Base-by-base conservation (phyloP, 805 yeast species). In the Suhomyces canberraensis region DNA sequence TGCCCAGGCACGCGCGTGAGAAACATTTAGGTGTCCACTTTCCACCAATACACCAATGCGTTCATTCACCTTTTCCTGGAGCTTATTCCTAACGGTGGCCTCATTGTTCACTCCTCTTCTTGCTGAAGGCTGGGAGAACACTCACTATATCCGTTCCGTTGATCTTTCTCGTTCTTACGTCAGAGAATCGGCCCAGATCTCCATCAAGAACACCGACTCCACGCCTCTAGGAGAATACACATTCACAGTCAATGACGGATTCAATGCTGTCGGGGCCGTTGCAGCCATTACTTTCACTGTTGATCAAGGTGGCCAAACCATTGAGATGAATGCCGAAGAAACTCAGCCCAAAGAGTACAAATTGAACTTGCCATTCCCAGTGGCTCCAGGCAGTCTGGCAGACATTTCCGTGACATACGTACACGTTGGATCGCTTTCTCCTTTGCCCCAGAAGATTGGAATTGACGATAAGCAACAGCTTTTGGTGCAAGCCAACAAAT, bases 131-230 rank as follows among this genome's bases (percentile, higher is more conserved):
- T 79, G 84, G 80, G 79, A 74, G 50, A 88, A 87, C 58, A 51
- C 62, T 21, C 71, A 77, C 20, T 71, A 76, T 45, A 56, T 63
- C 11, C 78, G 86, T 46, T 56, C 71, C 7, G 51, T 87, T 25
- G 96, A 88, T 50, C 71, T 89, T 33, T 54, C 75, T 20, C 77
- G 75, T 45, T 64, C 89, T 3, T 89, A 82, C 56, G 72, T 78
- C 28, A 77, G 76, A 46, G 95, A 84, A 54, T 66, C 73, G 17
- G 61, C 71, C 40, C 58, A 72, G n/a, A 52, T 88, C 28, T 73
- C 66, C 33, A 69, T 79, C 27, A 73, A 61, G 48, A 91, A 90
- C 64, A 60, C 73, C 25, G 88, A 71, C 16, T 39, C 60, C 3
- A 61, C 60, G 25, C 84, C 93, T 6, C 68, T 66, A 38, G 52